Base-by-base conservation (phyloP, 2,329 filamentous ascomycete genomes). In the Hymenoscyphus albidus region DNA sequence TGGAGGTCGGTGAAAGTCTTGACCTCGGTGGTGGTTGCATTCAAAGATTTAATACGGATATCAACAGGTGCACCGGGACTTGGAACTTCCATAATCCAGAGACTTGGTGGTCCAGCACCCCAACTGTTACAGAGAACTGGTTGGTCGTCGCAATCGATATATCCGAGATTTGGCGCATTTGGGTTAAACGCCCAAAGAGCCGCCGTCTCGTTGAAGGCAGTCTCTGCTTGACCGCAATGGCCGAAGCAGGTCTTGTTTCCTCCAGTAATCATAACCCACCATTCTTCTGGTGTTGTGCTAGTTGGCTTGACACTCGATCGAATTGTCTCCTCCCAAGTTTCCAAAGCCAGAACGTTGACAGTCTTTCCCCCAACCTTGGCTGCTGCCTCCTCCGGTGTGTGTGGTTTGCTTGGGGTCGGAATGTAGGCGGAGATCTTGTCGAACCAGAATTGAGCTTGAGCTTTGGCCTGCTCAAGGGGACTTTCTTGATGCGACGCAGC, bases 191-290 rank as follows among this genome's bases (percentile, higher is more conserved):
- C 83, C 72, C 93, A 85, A 73, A 88, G 81, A 69, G 81, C 79
- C 16, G 87, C 86, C 10, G 88, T 85, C 74, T 88, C 83, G 80
- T 89, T 85, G 78, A 85, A 88, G 31, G 88, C 89, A 64, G 80
- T 78, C 73, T 92, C 89, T 62, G 88, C 78, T 66, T 79, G 81
- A 54, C 74, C 81, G 77, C 91, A 94, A 73, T 85, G 82, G 70
- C 89, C 90, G 61, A 68, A 73, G 68, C 91, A 94, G 39, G 90
- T 92, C 80, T 87, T 89, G 81, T 93, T 93, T 70, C 89, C 82
- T 63, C 91, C 91, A 10, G 87, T 90, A 70, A 92, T 79, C 70
- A 90, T 82, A 67, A 94, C 80, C 81, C 90, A 88, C 89, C 89
- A 93, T 78, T 92, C 88, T 77, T 89, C 88, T 5, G 90, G 88